Evolutionary conservation across 495 filamentous ascomycete species (phyloP), one percentile per base, ranked within the genome.

Genomic region (Podospora conica): DNA sequence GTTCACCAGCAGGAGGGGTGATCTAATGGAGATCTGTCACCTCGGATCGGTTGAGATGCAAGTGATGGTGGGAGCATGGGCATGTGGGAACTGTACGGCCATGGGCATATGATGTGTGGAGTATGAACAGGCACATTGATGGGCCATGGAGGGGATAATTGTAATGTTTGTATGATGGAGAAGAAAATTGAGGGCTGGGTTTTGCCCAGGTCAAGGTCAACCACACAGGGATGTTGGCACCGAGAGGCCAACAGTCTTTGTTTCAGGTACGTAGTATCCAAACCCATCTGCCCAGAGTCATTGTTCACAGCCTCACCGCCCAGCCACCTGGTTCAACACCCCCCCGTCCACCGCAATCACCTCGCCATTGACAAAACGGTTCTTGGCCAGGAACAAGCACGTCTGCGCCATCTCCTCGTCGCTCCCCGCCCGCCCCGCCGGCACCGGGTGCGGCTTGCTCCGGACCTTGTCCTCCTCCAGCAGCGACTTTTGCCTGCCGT

Each of bases 281-380:
- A 27, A 27, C 6, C 2, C 6, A 27, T 27, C 6, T 27, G 2
- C 2, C 25, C 25, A 27, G 25, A 27, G 6, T 27, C 25, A 3
- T 27, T 6, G 6, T 27, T 6, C 25, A n/a, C n/a, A 11, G 10
- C 3, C 1, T 40, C 33, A 40, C 15, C 53, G 9, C 9, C 68
- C 65, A n/a, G 69, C 66, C 18, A 70, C 66, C 55, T 68, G 58
- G 3, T 28, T 55, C 67, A 87, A 70, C 8, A 84, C 83, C 1
- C 85, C 85, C 0, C 85, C 85, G 76, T 88, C 85, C 5, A 88
- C 81, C 12, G 82, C 82, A 29, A 87, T 68, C n/a, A 87, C 80
- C 73, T 87, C 81, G 11, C 85, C 85, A 67, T 87, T 87, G 5
- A 87, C 84, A 74, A 87, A 87, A 24, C 75, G 74, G 66, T 85